A percentile compares a stretch with the other conserved stretches of the same genome.
phyloP scores from a whole-genome alignment of 345 rosid species.

The Boechera divaricarpa region DNA sequence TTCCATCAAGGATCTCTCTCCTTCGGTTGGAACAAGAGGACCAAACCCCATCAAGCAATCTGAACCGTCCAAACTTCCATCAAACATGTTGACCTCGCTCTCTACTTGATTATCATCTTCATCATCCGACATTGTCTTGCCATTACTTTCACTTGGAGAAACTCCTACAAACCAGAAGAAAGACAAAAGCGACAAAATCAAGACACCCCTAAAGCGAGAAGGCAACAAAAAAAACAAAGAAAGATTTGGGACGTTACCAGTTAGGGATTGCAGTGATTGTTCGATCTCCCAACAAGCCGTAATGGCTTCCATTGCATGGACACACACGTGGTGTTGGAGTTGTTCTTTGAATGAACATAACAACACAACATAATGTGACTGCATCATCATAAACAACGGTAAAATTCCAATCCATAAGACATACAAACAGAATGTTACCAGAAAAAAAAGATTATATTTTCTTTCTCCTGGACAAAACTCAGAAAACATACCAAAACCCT shows the following conservation, averaged over 20 bases:
- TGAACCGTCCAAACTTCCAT: slow-evolving; percentile 51
- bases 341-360: slow-evolving; percentile 84
- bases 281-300: slow-evolving; percentile 90
- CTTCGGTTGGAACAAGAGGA: slow-evolving; percentile 80
- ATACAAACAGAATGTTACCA: slow-evolving; percentile 31
- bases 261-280: slow-evolving; percentile 72
- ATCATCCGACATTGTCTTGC: slow-evolving; percentile 91
- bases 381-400: slow-evolving; percentile 42
- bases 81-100: slow-evolving; percentile 66
- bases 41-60: slow-evolving; percentile 80
- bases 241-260: slow-evolving; percentile 50
- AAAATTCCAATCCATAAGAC: slow-evolving; percentile 19
- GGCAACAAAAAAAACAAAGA: not conserved
- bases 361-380: slow-evolving; percentile 78
- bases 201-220: not conserved
- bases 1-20: slow-evolving; percentile 87
- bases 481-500: not conserved
- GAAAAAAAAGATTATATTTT: not conserved
- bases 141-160: slow-evolving; percentile 80
- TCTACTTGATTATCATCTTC: slow-evolving; percentile 82
- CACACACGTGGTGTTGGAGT: slow-evolving; percentile 85
- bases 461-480: not conserved
- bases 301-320: slow-evolving; percentile 91
- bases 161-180: slow-evolving; percentile 51
- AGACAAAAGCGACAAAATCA: not conserved